A percentile compares a stretch with the other conserved stretches of the same genome.
These are phyloP conservation scores for Solanum paucissectum DNA, from an alignment of 257 asterid genomes.

Conservation along the genomic window DNA sequence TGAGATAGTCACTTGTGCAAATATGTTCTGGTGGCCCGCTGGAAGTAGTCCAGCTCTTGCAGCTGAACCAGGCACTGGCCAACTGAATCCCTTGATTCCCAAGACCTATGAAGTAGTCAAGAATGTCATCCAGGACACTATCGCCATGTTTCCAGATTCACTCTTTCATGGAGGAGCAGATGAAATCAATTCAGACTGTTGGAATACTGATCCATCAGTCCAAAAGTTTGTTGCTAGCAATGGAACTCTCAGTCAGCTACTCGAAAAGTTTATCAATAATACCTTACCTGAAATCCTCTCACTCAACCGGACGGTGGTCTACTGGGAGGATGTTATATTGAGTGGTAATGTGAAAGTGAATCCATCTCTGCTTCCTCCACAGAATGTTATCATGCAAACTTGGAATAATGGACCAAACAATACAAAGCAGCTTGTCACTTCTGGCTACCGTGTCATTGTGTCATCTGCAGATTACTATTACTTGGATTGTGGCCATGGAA, in stretches of 20 bases:
- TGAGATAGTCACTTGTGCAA: slow-evolving; percentile 64
- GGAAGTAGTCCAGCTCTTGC: slow-evolving; percentile 55
- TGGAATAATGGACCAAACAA: slow-evolving; percentile 82
- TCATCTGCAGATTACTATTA: slow-evolving; percentile 71
- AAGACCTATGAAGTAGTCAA: slow-evolving; percentile 59
- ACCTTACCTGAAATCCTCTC: slow-evolving; percentile 68
- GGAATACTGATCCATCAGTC: slow-evolving; percentile 57
- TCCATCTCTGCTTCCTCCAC: slow-evolving; percentile 47
- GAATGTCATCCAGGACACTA: slow-evolving; percentile 43
- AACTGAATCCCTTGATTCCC: slow-evolving; percentile 65
- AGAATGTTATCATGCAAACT: slow-evolving; percentile 58
- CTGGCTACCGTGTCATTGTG: slow-evolving; percentile 72
- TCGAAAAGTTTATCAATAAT: slow-evolving; percentile 46
- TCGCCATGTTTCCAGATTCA: slow-evolving; percentile 64
- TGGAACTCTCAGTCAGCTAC: slow-evolving; percentile 62
- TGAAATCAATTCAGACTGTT: slow-evolving; percentile 67
- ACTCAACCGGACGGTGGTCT: slow-evolving; percentile 63
- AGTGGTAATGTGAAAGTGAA: slow-evolving; percentile 34
- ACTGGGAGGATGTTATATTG: slow-evolving; percentile 85
- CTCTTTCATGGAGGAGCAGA: slow-evolving; percentile 80
- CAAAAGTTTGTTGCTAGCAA: slow-evolving; percentile 44
- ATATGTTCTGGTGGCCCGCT: slow-evolving; percentile 86
- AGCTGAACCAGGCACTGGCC: slow-evolving; percentile 88
- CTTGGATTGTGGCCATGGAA: slow-evolving; percentile 92
- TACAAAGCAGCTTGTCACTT: slow-evolving; percentile 42